These are phyloP conservation scores for Microdochium paspali DNA, from an alignment of 2,329 filamentous ascomycete genomes.

Conservation along the genomic window DNA sequence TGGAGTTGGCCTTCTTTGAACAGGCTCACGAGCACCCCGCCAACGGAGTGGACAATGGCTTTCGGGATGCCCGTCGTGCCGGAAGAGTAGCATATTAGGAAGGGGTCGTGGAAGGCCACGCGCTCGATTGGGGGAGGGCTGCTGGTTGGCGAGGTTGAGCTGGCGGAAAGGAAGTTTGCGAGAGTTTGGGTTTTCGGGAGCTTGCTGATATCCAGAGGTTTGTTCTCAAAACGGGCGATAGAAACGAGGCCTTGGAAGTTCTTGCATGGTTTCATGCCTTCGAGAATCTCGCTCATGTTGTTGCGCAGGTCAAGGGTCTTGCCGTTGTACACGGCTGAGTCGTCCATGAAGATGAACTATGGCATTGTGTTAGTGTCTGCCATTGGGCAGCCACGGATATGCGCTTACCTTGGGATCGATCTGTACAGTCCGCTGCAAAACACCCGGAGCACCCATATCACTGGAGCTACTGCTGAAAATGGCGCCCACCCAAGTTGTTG, in stretches of 20 bases:
- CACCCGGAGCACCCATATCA: conserved; percentile 73
- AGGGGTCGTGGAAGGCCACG: conserved; percentile 63
- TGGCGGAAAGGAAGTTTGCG: conserved; percentile 31
- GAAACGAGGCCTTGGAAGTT: conserved; percentile 57
- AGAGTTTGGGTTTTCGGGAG: conserved; percentile 39
- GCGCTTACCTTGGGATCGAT: conserved; percentile 55
- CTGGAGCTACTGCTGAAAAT: conserved; percentile 71
- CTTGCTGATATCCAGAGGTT: conserved; percentile 46
- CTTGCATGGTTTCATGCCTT: conserved; percentile 48
- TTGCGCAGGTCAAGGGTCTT: conserved; percentile 60
- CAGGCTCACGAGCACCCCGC: conserved; percentile 47
- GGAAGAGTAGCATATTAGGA: conserved; percentile 69
- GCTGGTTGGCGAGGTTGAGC: conserved; percentile 3
- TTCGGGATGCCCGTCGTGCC: conserved; percentile 80
- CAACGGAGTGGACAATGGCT: conserved; percentile 72
- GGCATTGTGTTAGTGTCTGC: conserved; percentile 1
- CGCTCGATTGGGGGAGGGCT: conserved; percentile 43
- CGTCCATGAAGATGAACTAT: conserved; percentile 73
- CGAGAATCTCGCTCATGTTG: conserved; percentile 61
- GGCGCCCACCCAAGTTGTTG: conserved; percentile 59
- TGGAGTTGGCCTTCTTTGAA: conserved; percentile 51
- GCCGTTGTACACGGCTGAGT: conserved; percentile 70
- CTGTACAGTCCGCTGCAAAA: conserved; percentile 66
- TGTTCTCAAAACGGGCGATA: conserved; percentile 51
- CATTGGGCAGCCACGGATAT: neutral